Evolutionary conservation across 495 filamentous ascomycete species (phyloP).

Genomic region (Talaromyces stipitatus): DNA sequence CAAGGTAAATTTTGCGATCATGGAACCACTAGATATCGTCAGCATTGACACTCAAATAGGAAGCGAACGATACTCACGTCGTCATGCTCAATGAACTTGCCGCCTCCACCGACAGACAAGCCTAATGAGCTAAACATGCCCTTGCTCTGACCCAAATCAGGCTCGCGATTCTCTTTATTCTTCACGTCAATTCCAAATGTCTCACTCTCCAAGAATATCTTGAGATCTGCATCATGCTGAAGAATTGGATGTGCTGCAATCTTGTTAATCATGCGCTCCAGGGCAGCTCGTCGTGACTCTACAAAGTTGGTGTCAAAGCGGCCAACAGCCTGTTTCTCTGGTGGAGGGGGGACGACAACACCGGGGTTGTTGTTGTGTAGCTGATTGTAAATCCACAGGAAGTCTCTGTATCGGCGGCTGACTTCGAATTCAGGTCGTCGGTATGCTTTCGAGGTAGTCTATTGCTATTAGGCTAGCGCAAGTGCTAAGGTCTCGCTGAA

Average conservation of each 20-base stretch:
- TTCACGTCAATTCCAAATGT: conserved; percentile 93
- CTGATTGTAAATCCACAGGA: conserved; percentile 93
- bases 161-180: conserved; percentile 91
- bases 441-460: conserved; percentile 96
- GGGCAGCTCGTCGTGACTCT: conserved; percentile 77
- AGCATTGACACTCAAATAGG: conserved; percentile 5
- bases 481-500: background rate
- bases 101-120: conserved; percentile 61
- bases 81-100: conserved; percentile 95
- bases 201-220: conserved; percentile 94
- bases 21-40: conserved; percentile 74
- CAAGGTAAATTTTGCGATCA: conserved; percentile 87
- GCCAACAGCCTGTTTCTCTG: conserved; percentile 95
- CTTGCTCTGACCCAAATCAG: conserved; percentile 79
- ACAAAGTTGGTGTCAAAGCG: conserved; percentile 97
- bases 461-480: conserved; percentile 12
- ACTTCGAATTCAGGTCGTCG: conserved; percentile 84
- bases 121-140: conserved; percentile 83
- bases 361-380: conserved; percentile 92
- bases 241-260: conserved; percentile 82
- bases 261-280: conserved; percentile 97
- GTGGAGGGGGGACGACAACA: conserved; percentile 89
- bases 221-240: conserved; percentile 88
- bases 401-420: conserved; percentile 88
- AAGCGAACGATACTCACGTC: conserved; percentile 56